Evolutionary conservation across 2,329 filamentous ascomycete genomes (phyloP).

Genomic region (Phaeomoniella chlamydospora): DNA sequence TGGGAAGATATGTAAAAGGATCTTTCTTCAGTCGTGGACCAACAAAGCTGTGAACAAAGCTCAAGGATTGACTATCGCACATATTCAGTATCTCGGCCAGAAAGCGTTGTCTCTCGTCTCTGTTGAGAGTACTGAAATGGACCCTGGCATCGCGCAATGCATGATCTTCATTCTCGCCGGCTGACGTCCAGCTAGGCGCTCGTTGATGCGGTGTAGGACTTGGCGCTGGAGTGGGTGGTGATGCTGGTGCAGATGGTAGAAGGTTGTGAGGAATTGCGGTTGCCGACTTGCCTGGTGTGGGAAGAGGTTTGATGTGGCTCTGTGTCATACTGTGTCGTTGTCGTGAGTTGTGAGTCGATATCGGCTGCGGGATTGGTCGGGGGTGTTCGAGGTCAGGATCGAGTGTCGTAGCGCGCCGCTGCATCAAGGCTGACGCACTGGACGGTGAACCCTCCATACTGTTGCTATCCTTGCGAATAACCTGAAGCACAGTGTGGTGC

Average conservation of each 20-base stretch:
- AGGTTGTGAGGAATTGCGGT: conserved; percentile 43
- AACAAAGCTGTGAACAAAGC: conserved; percentile 92
- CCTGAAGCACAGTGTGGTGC: no score
- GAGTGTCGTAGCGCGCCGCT: conserved; percentile 13
- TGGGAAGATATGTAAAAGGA: conserved; percentile 80
- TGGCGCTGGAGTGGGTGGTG: conserved; percentile 52
- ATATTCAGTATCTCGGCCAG: conserved; percentile 81
- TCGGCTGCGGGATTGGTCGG: conserved; percentile 14
- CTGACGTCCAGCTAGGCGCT: conserved; percentile 32
- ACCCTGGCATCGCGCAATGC: conserved; percentile 66
- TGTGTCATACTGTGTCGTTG: conserved; percentile 16
- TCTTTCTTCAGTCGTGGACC: conserved; percentile 91
- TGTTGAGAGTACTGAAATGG: conserved; percentile 65
- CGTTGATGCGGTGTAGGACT: conserved; percentile 50
- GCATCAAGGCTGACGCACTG: conserved; percentile 8
- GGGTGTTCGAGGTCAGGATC: conserved; percentile 17
- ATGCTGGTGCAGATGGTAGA: conserved; percentile 50
- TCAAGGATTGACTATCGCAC: conserved; percentile 88
- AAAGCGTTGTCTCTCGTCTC: conserved; percentile 63
- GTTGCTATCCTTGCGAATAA: background rate
- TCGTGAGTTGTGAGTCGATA: conserved; percentile 15
- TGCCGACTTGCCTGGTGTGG: conserved; percentile 35
- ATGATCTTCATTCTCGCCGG: conserved; percentile 59
- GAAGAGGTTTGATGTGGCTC: conserved; percentile 23
- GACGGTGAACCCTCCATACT: background rate